These are phyloP conservation scores for Yamadazyma triangularis DNA, from an alignment of 1,139 yeast species.

Conservation along the genomic window DNA sequence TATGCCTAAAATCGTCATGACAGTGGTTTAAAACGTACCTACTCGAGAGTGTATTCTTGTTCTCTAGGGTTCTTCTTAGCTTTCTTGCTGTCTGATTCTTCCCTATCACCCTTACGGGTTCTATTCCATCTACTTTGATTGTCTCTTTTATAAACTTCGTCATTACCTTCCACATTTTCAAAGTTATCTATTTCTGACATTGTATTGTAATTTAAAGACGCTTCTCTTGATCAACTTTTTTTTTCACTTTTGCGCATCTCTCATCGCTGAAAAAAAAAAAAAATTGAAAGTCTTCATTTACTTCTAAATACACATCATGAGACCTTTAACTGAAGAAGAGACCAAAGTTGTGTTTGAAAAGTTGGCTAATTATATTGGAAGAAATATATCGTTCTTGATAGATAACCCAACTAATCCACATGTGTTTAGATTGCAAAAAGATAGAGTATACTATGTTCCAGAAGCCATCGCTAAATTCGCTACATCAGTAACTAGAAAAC, in stretches of 20 bases:
- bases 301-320: constrained; percentile 44
- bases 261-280: constrained; percentile 1
- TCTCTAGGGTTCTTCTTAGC: constrained; percentile 10
- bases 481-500: constrained; percentile 82
- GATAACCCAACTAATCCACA: constrained; percentile 89
- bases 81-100: constrained; percentile 8
- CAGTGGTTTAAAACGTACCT: constrained; percentile 33
- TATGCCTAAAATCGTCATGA: constrained; percentile 4
- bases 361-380: constrained; percentile 91
- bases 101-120: constrained; percentile 3
- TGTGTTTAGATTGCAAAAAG: constrained; percentile 93
- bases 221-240: background rate
- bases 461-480: constrained; percentile 84
- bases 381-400: constrained; percentile 83
- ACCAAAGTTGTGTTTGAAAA: constrained; percentile 95
- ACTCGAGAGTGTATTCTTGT: constrained; percentile 11
- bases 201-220: background rate
- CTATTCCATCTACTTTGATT: background rate
- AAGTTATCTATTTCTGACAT: constrained; percentile 2
- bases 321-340: constrained; percentile 95
- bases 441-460: constrained; percentile 87
- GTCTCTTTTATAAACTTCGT: constrained; percentile 1
- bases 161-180: constrained; percentile 2
- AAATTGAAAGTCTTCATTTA: background rate
- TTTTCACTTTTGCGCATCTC: constrained; percentile 3